Base-by-base conservation (phyloP, 2,329 filamentous ascomycete species). In the Talaromyces marneffei region DNA sequence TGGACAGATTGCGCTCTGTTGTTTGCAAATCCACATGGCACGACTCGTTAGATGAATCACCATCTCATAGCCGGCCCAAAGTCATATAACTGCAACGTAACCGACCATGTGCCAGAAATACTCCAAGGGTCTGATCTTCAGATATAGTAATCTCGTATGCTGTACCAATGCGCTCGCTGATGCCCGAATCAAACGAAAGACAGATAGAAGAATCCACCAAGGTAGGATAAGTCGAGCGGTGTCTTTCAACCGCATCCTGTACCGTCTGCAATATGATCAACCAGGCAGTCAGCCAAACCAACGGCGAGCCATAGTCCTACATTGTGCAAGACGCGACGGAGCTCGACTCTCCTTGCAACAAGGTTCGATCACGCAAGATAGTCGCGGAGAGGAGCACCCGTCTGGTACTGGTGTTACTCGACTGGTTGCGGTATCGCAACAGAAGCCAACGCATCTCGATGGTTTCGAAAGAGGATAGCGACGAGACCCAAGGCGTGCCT, bases 401-500 rank as follows among this genome's bases (percentile, higher is more conserved):
- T 69, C 71, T 68, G 42, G 65, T 70, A 69, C 70, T 68, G 58
- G 65, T 63, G 66, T 68, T 65, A 65, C 65, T 66, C 65, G 65
- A 69, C 63, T 57, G 50, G 69, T 61, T 64, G 63, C 64, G 60
- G 64, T 67, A 65, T 66, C 61, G 68, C 68, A 68, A 68, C 70
- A 65, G 68, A 69, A 70, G 68, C 71, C 71, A 69, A 72, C 70
- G 71, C 72, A 71, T 71, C 72, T 71, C 74, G 65, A 70, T 67
- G 69, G 70, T 72, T 70, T 74, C 69, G 73, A 77, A 72, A 76
- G 71, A 75, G 80, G 74, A 79, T 81, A 85, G 84, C 86, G 86
- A 88, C 83, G 80, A 83, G 86, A 83, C 85, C 86, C 85, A 83
- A 84, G 82, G 86, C 78, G 75, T 80, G 80, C 87, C 87, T 88